Evolutionary conservation across 1,284 basidiomycete genomes (phyloP).

Genomic region (Cutaneotrichosporon spelunceum): DNA sequence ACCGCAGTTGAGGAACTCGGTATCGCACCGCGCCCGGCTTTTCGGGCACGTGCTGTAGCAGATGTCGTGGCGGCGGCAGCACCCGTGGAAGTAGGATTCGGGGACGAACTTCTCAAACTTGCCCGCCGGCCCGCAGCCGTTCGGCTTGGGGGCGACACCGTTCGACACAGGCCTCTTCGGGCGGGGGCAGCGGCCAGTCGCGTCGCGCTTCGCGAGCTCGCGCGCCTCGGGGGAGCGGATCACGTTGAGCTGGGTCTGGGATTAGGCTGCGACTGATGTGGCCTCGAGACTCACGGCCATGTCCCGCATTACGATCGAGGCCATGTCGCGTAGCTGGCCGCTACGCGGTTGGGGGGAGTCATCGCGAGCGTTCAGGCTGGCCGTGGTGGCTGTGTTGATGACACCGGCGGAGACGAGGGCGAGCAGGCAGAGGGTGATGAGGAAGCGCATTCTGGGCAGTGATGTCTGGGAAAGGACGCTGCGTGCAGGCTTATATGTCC

Average conservation of each 20-base stretch:
- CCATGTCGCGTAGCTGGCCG: too few relatives aligned
- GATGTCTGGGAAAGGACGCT: too few relatives aligned
- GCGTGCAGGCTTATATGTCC: too few relatives aligned
- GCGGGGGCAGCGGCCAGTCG: neutral
- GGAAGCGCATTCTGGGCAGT: too few relatives aligned
- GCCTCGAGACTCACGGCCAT: neutral
- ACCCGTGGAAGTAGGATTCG: conserved; percentile 5
- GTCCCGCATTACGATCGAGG: neutral
- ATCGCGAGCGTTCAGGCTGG: too few relatives aligned
- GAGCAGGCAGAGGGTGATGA: too few relatives aligned
- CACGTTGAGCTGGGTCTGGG: neutral
- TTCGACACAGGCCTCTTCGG: neutral
- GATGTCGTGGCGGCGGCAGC: conserved; percentile 9
- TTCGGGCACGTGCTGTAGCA: conserved; percentile 9
- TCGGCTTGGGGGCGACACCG: neutral
- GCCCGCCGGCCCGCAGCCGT: conserved; percentile 6
- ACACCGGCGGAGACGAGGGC: too few relatives aligned
- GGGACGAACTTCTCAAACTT: neutral
- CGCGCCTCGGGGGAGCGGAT: neutral
- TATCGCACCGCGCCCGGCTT: conserved; percentile 7
- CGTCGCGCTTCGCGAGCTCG: conserved; percentile 1
- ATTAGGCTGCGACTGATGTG: neutral
- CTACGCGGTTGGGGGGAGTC: too few relatives aligned
- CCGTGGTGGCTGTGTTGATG: too few relatives aligned
- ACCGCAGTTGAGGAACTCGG: neutral